These are phyloP conservation scores for Ogataea parapolymorpha DNA, from an alignment of 805 yeast genomes.

Conservation along the genomic window DNA sequence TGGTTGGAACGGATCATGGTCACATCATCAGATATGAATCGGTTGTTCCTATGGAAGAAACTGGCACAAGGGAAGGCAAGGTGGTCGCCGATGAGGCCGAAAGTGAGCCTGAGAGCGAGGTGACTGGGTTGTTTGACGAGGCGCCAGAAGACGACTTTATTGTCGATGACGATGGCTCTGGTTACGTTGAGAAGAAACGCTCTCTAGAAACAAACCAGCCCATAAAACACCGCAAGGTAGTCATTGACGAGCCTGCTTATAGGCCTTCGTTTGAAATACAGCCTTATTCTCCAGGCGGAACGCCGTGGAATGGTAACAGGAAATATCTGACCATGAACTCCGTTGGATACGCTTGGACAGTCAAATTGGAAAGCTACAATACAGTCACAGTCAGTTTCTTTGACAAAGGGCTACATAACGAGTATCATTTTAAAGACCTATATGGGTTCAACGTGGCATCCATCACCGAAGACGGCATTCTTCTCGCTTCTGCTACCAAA, in stretches of 20 bases:
- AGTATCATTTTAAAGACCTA: conserved; percentile 81
- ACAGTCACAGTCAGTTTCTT: conserved; percentile 86
- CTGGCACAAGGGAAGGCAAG: conserved; percentile 11
- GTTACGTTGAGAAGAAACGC: conserved; percentile 21
- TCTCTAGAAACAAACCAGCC: conserved; percentile 5
- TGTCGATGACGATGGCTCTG: conserved; percentile 63
- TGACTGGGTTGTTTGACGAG: conserved; percentile 33
- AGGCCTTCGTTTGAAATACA: conserved; percentile 34
- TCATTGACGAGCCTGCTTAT: conserved; percentile 3
- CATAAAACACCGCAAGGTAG: conserved; percentile 10
- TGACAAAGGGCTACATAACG: conserved; percentile 70
- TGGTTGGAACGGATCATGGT: conserved; percentile 45
- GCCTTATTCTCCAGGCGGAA: conserved; percentile 84
- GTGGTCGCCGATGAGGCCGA: conserved; percentile 14
- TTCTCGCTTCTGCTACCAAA: conserved; percentile 47
- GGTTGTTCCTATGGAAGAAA: conserved; percentile 16
- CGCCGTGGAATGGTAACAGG: conserved; percentile 72
- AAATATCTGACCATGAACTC: conserved; percentile 79
- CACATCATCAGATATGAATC: conserved; percentile 30
- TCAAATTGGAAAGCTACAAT: conserved; percentile 54
- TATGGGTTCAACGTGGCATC: conserved; percentile 72
- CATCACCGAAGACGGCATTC: conserved; percentile 60
- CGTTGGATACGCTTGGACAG: conserved; percentile 80
- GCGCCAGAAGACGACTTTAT: conserved; percentile 52
- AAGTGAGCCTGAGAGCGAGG: conserved; percentile 25